Evolutionary conservation across 2,329 filamentous ascomycete genomes (phyloP), one percentile per base, ranked within the genome.

Genomic region (Hymenoscyphus fraxineus): DNA sequence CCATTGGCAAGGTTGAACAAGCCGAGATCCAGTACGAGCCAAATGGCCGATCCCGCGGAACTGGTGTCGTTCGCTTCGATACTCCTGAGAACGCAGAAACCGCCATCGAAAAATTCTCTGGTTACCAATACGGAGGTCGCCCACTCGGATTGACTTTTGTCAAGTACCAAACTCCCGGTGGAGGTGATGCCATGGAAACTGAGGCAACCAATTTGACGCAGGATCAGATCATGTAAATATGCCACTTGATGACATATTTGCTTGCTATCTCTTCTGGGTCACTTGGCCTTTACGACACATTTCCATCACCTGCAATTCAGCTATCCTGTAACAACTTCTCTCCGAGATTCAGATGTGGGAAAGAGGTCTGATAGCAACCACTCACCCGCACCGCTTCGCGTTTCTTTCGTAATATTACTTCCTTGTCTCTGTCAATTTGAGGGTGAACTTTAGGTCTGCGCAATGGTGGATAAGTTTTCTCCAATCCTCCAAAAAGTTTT

Each of bases 11-110:
- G 78, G 95, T 99, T 65, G 93, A 97, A 74, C 93, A 95, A 73
- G 95, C 95, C n/a, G 95, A 99, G 80, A 98, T 99, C 64, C 95
- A 99, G 79, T 98, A 99, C 75, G 95, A 99, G 78, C 90, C 92
- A 3, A 98, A 96, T 74, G 95, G 95, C 57, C 91, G 95, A 72
- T 99, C 95, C 66, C 90, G 93, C 69, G 95, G 95, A 69, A 95
- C 91, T 65, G 95, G 95, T 76, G 95, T 99, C n/a, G 95, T 99
- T 63, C 89, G 95, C 67, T 98, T 99, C 76, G 92, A 96, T 75
- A 85, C 80, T 62, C 80, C 86, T 16, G 88, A 93, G 9, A 96
- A 93, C 68, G 93, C 95, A 1, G 93, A 97, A 73, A 97, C 93
- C 27, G 90, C 94, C 57, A 98, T 99, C 73, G 86, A 92, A 74